phyloP scores from a whole-genome alignment of 805 yeast genomes.

The Komagataella pastoris region DNA sequence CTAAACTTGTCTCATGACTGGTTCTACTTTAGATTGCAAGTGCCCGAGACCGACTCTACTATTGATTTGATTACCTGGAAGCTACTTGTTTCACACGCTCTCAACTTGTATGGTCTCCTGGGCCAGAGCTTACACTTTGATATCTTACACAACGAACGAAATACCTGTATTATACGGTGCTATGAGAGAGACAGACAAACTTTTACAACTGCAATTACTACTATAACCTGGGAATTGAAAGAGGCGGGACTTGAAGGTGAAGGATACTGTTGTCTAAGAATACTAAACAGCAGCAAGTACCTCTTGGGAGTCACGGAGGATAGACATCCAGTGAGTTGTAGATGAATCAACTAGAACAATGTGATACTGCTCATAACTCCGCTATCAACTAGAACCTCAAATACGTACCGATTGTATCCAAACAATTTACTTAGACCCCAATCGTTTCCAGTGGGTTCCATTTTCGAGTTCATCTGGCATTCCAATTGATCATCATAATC shows the following conservation, averaged over 20 bases:
- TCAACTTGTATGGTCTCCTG: not conserved
- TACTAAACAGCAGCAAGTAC: not conserved
- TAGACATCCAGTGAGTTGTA: not conserved
- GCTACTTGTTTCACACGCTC: not conserved
- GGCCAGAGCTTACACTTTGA: not conserved
- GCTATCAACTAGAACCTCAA: slow-evolving; percentile 18
- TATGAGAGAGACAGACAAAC: not conserved
- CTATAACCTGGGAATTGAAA: not conserved
- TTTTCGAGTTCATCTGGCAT: not conserved
- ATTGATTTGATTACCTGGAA: not conserved
- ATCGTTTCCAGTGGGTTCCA: slow-evolving; percentile 11
- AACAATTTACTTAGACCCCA: slow-evolving; percentile 21
- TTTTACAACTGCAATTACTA: not conserved
- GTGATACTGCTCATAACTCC: slow-evolving; percentile 16
- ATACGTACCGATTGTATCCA: slow-evolving; percentile 12
- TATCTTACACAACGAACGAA: not conserved
- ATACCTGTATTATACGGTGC: not conserved
- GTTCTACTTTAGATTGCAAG: not conserved
- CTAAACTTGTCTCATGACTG: not conserved
- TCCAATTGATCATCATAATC: slow-evolving; percentile 12
- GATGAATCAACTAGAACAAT: slow-evolving; percentile 5
- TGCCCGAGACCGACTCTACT: not conserved
- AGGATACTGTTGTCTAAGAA: not conserved
- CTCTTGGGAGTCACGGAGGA: not conserved
- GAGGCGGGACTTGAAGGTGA: not conserved